Percentiles rank a stretch among this genome's conserved stretches.
Evolutionary conservation across 768 basidiomycete species (phyloP).

Genomic region (Fomitopsis serialis): DNA sequence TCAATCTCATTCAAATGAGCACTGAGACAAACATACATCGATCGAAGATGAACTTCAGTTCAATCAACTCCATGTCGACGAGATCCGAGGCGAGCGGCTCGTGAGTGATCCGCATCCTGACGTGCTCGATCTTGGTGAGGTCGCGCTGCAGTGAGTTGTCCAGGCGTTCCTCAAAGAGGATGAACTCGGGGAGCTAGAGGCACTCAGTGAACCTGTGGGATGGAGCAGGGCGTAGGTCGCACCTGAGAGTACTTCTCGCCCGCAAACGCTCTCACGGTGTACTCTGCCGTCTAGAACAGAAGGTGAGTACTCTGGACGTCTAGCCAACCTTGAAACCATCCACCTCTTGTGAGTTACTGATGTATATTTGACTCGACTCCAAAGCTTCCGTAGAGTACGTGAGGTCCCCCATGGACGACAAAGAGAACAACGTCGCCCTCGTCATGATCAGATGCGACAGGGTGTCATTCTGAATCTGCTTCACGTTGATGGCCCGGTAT

Average conservation of each 20-base stretch:
- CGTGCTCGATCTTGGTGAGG: constrained; percentile 75
- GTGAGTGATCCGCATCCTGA: constrained; percentile 77
- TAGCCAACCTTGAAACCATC: background rate
- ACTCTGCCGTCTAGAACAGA: constrained; percentile 62
- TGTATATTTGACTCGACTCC: constrained; percentile 77
- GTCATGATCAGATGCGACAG: constrained; percentile 80
- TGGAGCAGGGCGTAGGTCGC: constrained; percentile 3
- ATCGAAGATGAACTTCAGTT: constrained; percentile 79
- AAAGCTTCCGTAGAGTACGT: constrained; percentile 71
- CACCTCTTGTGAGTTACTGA: constrained; percentile 77
- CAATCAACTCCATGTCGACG: constrained; percentile 79
- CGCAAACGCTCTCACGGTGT: constrained; percentile 71
- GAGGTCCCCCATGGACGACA: constrained; percentile 70
- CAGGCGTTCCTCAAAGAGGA: constrained; percentile 71
- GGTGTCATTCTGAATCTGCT: constrained; percentile 87
- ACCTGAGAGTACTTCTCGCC: constrained; percentile 84
- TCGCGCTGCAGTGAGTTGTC: constrained; percentile 86
- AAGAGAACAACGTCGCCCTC: constrained; percentile 73
- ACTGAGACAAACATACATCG: constrained; percentile 40
- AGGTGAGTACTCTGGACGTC: background rate
- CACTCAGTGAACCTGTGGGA: background rate
- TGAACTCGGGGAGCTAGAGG: constrained; percentile 75
- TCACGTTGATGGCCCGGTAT: constrained; percentile 71
- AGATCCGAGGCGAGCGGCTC: constrained; percentile 67
- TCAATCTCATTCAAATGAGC: background rate